Evolutionary conservation across 2,329 filamentous ascomycete species (phyloP), one percentile per base, ranked within the genome.

Genomic region (Chlorencoelia australis): DNA sequence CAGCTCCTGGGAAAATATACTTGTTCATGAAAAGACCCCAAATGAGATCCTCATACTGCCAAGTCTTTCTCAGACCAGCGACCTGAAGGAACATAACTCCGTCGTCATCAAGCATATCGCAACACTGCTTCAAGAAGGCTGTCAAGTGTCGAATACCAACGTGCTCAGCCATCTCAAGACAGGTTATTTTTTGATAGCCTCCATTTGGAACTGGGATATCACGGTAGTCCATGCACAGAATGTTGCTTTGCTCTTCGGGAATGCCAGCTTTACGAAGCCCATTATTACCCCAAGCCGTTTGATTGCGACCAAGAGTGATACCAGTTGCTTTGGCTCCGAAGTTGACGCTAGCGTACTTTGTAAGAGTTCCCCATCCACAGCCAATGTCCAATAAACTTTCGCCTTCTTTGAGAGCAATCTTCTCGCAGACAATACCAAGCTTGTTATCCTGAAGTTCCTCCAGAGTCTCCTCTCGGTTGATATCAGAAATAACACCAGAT

Each of bases 1-100:
- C 91, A 34, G 91, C 91, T 59, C 91, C 91, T 21, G 88, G 91
- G 75, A 96, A 96, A 61, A 96, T 73, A 64, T 96, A 94, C 69
- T 94, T 95, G 79, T 96, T 96, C 87, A 96, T 94, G 74, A 95
- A 96, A 30, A 96, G 73, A 59, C 91, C 91, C 91, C 91, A 96
- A 61, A 89, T 83, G 34, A 95, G 74, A 65, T 96, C 89, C 70
- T 96, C 88, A 58, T 94, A 96, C 64, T 96, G 91, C 91, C 91
- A 96, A 46, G 73, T 69, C 69, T 93, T 93, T 52, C 91, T 82
- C 44, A 98, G 74, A 65, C 91, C 91, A 52, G 89, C 87, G 53
- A 93, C 87, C 64, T 96, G 91, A 43, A 96, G 72, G 74, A 91
- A 95, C 69, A 96, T 94, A 48, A 86, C 75, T 60, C 91, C 91